phyloP scores from a whole-genome alignment of 495 filamentous ascomycete species.

The Penicillium egyptiacum region DNA sequence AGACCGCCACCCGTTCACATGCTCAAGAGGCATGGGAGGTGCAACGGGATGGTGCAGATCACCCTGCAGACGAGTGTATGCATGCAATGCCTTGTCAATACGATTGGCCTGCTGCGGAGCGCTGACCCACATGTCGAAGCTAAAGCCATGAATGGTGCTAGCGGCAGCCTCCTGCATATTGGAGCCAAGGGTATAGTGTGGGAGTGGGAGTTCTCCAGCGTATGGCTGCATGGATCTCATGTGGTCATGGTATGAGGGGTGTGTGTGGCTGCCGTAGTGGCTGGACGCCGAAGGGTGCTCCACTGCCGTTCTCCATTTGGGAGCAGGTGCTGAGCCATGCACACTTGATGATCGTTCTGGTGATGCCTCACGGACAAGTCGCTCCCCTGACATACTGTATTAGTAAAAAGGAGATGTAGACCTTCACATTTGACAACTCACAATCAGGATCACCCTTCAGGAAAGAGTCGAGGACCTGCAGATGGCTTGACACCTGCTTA shows the following conservation, averaged over 20 bases:
- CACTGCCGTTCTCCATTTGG: constrained; percentile 43
- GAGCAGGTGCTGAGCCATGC: constrained; percentile 36
- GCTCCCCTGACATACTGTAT: constrained; percentile 34
- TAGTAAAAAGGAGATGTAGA: constrained; percentile 11
- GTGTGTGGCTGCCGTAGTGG: constrained; percentile 32
- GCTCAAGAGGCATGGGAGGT: constrained; percentile 44
- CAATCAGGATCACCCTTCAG: constrained; percentile 60
- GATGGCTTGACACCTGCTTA: constrained; percentile 95
- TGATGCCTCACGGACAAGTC: constrained; percentile 45
- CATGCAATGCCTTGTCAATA: constrained; percentile 46
- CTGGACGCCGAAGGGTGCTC: constrained; percentile 38
- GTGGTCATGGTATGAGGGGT: constrained; percentile 36
- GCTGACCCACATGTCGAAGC: constrained; percentile 55
- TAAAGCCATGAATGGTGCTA: constrained; percentile 43
- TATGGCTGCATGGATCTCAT: constrained; percentile 40
- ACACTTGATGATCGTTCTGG: constrained; percentile 36
- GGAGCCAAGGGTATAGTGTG: constrained; percentile 39
- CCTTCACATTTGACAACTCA: constrained; percentile 22
- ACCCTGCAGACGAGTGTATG: constrained; percentile 51
- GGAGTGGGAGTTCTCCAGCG: constrained; percentile 37
- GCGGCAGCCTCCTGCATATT: constrained; percentile 36
- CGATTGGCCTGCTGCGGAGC: constrained; percentile 42
- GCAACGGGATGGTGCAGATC: constrained; percentile 39
- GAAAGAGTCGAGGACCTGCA: constrained; percentile 91
- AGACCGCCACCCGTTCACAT: constrained; percentile 44